Evolutionary conservation across 805 yeast species (phyloP).

Genomic region (Isabelozyma rhagii): DNA sequence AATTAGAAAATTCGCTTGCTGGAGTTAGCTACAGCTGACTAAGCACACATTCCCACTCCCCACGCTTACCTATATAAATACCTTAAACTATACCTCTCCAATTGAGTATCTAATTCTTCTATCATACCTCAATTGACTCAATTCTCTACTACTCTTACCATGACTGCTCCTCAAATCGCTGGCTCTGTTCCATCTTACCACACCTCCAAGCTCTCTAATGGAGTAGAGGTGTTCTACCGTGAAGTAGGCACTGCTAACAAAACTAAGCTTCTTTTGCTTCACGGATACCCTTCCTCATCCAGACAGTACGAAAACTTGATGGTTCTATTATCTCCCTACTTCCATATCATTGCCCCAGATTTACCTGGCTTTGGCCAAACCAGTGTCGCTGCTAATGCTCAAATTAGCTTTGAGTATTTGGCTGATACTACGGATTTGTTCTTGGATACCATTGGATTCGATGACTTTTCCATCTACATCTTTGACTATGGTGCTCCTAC

Average conservation of each 20-base stretch:
- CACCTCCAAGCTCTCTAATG: constrained; percentile 4
- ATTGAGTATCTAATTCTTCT: background rate
- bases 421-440: constrained; percentile 28
- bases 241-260: constrained; percentile 13
- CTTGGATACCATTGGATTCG: constrained; percentile 18
- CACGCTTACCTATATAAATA: too few relatives aligned
- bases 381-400: constrained; percentile 19
- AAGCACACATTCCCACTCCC: too few relatives aligned
- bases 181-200: background rate
- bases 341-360: constrained; percentile 43
- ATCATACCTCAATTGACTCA: too few relatives aligned
- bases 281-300: constrained; percentile 46
- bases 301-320: constrained; percentile 35
- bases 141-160: too few relatives aligned
- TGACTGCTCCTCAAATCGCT: background rate
- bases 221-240: constrained; percentile 11
- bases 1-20: too few relatives aligned
- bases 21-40: too few relatives aligned
- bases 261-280: constrained; percentile 37
- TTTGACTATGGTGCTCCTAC: constrained; percentile 47
- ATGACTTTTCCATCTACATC: constrained; percentile 29
- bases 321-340: constrained; percentile 30
- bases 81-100: background rate
- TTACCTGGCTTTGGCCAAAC: constrained; percentile 44
- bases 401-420: constrained; percentile 28